Base-by-base conservation (phyloP, 352 stramenopile genomes). In the Phytophthora melonis region DNA sequence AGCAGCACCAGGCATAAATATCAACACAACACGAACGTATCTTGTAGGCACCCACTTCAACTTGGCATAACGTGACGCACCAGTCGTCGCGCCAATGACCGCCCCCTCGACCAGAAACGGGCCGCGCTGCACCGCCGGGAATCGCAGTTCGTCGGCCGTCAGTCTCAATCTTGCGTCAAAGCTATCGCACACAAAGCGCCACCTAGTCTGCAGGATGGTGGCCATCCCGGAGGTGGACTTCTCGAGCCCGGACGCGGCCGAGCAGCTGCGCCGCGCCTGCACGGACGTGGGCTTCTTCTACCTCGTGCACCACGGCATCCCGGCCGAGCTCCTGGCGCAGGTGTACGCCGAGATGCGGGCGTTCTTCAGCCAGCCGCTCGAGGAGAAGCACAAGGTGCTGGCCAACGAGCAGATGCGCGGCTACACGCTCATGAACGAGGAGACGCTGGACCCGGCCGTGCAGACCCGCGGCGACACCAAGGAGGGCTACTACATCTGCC, bases 401-500 rank as follows among this genome's bases (percentile, higher is more conserved):
- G 86, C 83, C 9, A 91, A 92, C 63, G 72, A 88, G 68, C 84
- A 91, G 77, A 92, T 92, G 86, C 72, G 86, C 41, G 86, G 86
- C 39, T 93, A 92, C 75, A 93, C 86, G 53, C 53, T 80, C 49
- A 88, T 92, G 82, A 88, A 84, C 70, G 86, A 92, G 62, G 86
- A 93, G 71, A 93, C 83, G n/a, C 73, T 93, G 60, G 83, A 93
- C 63, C 82, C 81, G 14, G 58, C 66, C 8, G 75, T 81, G 25
- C 86, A 93, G 70, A 90, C 72, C 8, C 64, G 70, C 63, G 86
- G 86, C 43, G 86, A 93, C 67, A 93, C 86, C 52, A 93, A 93
- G 56, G 86, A 93, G 67, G 86, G 84, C 11, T 93, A 90, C 70
- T 93, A 93, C 63, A 91, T 93, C 66, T 93, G 86, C 68, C 86